Percentiles rank a stretch among this genome's conserved stretches.
phyloP scores from a whole-genome alignment of 192 early-diverging fungal genomes.

The Glomus cerebriforme region DNA sequence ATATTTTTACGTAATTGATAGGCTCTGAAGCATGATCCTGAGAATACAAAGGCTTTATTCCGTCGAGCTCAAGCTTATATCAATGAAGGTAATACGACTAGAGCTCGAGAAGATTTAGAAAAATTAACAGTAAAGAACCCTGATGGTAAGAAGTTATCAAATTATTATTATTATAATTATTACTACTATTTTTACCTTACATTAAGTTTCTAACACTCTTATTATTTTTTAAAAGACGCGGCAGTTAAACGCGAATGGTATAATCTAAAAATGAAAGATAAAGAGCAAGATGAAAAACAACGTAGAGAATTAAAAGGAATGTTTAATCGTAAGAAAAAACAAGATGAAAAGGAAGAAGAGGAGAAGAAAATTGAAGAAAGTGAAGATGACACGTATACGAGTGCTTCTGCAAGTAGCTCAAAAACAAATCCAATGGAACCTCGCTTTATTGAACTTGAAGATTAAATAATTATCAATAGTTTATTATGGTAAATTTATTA shows the following conservation, averaged over 20 bases:
- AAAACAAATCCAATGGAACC: too few relatives aligned
- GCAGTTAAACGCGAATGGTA: slow-evolving; percentile 42
- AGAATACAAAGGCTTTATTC: slow-evolving; percentile 46
- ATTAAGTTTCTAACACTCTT: neutral
- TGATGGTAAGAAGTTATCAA: slow-evolving; percentile 8
- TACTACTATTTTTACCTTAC: neutral
- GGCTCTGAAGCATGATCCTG: slow-evolving; percentile 43
- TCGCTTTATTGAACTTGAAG: too few relatives aligned
- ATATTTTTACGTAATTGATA: neutral
- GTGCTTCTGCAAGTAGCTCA: neutral
- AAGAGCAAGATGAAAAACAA: slow-evolving; percentile 44
- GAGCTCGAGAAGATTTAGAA: slow-evolving; percentile 41
- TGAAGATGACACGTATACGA: neutral
- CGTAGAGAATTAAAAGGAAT: slow-evolving; percentile 44
- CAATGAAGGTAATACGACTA: slow-evolving; percentile 41
- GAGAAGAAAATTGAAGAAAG: neutral
- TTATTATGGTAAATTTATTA: too few relatives aligned
- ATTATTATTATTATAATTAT: neutral
- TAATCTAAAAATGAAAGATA: slow-evolving; percentile 38
- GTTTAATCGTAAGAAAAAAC: slow-evolving; percentile 41
- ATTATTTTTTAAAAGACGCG: slow-evolving; percentile 31
- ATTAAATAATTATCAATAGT: too few relatives aligned
- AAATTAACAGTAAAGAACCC: slow-evolving; percentile 38
- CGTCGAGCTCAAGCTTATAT: slow-evolving; percentile 49
- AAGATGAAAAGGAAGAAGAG: slow-evolving; percentile 35